Evolutionary conservation across 495 filamentous ascomycete species (phyloP).

Genomic region (Tetracladium setigerum): DNA sequence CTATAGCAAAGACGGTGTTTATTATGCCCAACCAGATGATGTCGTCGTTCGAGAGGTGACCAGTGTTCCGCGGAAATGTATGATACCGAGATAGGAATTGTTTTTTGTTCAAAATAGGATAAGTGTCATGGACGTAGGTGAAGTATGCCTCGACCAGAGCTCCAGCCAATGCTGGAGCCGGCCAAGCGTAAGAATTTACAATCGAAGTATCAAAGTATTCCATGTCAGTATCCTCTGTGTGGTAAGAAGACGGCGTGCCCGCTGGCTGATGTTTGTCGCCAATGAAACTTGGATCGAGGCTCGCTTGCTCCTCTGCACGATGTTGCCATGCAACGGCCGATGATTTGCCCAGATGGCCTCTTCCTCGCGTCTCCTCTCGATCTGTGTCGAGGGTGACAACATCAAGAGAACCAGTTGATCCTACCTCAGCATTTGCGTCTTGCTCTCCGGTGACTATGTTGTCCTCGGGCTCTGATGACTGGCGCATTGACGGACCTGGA

Average conservation of each 20-base stretch:
- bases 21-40: conserved; percentile 46
- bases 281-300: conserved; percentile 5
- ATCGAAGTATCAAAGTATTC: conserved; percentile 31
- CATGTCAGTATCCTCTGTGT: conserved; percentile 45
- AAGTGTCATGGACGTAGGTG: conserved; percentile 48
- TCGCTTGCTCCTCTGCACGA: conserved; percentile 22
- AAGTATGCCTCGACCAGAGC: conserved; percentile 50
- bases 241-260: conserved; percentile 33
- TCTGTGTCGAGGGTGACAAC: conserved; percentile 55
- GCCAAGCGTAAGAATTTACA: conserved; percentile 42
- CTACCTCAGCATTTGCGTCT: conserved; percentile 41
- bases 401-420: conserved; percentile 54
- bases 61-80: conserved; percentile 14
- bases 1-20: conserved; percentile 58
- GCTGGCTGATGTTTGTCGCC: conserved; percentile 1
- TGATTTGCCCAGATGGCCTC: conserved; percentile 52
- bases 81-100: conserved; percentile 46
- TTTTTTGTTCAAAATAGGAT: conserved; percentile 50
- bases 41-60: conserved; percentile 24
- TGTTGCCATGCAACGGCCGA: conserved; percentile 56
- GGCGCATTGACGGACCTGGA: background rate
- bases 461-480: conserved; percentile 22
- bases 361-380: conserved; percentile 36
- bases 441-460: conserved; percentile 32
- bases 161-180: conserved; percentile 42